These are phyloP conservation scores for Fusarium sp. DNA, from an alignment of 2,329 filamentous ascomycete species.

Conservation along the genomic window DNA sequence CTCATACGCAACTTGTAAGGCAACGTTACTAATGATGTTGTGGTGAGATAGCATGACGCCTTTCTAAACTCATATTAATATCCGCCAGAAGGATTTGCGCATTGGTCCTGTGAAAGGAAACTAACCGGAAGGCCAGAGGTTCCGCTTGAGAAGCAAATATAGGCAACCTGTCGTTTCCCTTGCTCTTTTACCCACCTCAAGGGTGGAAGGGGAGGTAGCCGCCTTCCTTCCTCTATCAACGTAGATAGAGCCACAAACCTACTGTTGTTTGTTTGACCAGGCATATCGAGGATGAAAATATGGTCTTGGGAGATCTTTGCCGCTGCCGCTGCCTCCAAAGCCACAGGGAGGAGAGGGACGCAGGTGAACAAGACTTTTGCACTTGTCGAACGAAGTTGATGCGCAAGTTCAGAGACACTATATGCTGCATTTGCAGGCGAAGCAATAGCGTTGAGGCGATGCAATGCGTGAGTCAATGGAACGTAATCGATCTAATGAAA, in stretches of 20 bases:
- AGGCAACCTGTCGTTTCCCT: not conserved
- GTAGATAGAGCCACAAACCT: not conserved
- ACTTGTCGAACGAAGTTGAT: not conserved
- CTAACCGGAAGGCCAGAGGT: not conserved
- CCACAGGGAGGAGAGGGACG: not conserved
- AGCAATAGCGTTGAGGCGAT: not conserved
- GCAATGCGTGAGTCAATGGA: not conserved
- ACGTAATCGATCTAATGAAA: not conserved
- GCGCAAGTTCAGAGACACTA: not conserved
- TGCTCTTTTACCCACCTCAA: not conserved
- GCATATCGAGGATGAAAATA: not conserved
- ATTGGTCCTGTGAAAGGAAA: rapidly evolving
- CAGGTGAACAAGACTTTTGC: not conserved
- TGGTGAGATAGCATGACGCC: not conserved
- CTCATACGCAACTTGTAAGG: not conserved
- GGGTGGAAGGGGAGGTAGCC: rapidly evolving
- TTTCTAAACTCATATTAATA: not conserved
- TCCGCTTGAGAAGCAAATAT: not conserved
- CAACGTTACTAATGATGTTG: not conserved
- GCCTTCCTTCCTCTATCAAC: not conserved
- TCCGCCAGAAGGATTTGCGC: no score
- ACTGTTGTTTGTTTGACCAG: not conserved
- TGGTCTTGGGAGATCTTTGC: not conserved
- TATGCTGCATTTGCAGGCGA: not conserved
- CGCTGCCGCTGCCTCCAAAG: not conserved